phyloP scores from a whole-genome alignment of 129 eudicot species.

The Helichrysum umbraculigerum region DNA sequence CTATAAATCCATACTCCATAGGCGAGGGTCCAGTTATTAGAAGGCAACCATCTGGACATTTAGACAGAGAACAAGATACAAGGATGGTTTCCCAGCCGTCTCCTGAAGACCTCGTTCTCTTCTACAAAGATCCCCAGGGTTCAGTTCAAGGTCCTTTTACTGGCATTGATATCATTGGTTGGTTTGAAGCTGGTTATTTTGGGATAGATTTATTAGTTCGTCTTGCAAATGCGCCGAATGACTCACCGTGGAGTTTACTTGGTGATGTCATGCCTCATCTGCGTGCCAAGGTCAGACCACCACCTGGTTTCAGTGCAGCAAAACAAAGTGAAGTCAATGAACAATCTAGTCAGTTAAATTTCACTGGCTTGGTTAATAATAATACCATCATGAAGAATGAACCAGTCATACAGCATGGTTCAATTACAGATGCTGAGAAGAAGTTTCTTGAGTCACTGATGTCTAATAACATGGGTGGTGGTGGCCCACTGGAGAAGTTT shows the following conservation, averaged over 20 bases:
- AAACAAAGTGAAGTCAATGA: slow-evolving; percentile 61
- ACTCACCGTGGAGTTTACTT: slow-evolving; percentile 63
- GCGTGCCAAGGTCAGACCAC: slow-evolving; percentile 85
- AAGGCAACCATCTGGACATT: slow-evolving; percentile 57
- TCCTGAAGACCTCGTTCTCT: slow-evolving; percentile 88
- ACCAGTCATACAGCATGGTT: slow-evolving; percentile 44
- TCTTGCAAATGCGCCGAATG: slow-evolving; percentile 66
- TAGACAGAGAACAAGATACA: slow-evolving; percentile 58
- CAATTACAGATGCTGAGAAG: slow-evolving; percentile 70
- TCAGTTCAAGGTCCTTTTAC: slow-evolving; percentile 92
- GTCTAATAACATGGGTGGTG: slow-evolving; percentile 49
- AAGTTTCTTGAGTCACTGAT: slow-evolving; percentile 78
- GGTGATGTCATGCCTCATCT: slow-evolving; percentile 99
- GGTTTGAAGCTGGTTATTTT: slow-evolving; percentile 98
- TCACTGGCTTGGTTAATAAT: slow-evolving; percentile 49
- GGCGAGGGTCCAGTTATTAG: slow-evolving; percentile 31
- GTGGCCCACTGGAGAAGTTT: slow-evolving; percentile 2
- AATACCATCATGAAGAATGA: slow-evolving; percentile 45
- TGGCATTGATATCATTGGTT: slow-evolving; percentile 83
- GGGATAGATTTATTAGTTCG: slow-evolving; percentile 89
- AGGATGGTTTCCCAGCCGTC: slow-evolving; percentile 50
- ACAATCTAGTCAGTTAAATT: slow-evolving; percentile 38
- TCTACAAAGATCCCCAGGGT: slow-evolving; percentile 94
- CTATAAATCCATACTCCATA: background rate
- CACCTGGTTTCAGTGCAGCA: slow-evolving; percentile 81